Evolutionary conservation across 805 yeast species (phyloP).

Genomic region (Metschnikowia henanensis): DNA sequence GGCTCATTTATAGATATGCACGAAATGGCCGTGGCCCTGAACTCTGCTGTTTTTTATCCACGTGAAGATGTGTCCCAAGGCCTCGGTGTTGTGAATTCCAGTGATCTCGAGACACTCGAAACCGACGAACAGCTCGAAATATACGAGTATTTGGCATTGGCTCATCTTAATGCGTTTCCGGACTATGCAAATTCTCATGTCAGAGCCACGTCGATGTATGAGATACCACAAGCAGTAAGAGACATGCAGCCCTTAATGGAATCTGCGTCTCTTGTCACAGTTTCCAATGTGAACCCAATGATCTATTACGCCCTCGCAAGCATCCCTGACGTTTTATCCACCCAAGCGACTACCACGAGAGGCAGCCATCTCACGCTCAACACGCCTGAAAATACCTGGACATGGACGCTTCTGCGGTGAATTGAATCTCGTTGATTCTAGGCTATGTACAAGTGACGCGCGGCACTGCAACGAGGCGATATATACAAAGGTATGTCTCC

Average conservation of each 20-base stretch:
- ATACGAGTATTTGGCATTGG: conserved; percentile 16
- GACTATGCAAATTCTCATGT: conserved; percentile 11
- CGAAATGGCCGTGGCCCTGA: too few species aligned
- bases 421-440: neutral
- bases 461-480: neutral
- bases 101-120: neutral
- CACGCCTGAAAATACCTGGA: neutral
- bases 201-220: conserved; percentile 13
- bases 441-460: neutral
- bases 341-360: conserved; percentile 10
- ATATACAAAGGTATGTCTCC: too few species aligned
- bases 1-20: neutral
- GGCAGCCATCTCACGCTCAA: conserved; percentile 1
- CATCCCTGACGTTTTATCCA: conserved; percentile 6
- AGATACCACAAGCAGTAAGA: conserved; percentile 1
- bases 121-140: conserved; percentile 5
- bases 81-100: neutral
- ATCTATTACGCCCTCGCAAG: conserved; percentile 5
- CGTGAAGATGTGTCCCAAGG: neutral
- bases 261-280: neutral
- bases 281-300: conserved; percentile 6
- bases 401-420: conserved; percentile 5
- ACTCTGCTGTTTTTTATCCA: neutral
- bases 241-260: neutral
- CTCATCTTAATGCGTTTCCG: conserved; percentile 17